These are phyloP conservation scores for Leucocoprinus sp. DNA, from an alignment of 768 basidiomycete species.

Conservation along the genomic window DNA sequence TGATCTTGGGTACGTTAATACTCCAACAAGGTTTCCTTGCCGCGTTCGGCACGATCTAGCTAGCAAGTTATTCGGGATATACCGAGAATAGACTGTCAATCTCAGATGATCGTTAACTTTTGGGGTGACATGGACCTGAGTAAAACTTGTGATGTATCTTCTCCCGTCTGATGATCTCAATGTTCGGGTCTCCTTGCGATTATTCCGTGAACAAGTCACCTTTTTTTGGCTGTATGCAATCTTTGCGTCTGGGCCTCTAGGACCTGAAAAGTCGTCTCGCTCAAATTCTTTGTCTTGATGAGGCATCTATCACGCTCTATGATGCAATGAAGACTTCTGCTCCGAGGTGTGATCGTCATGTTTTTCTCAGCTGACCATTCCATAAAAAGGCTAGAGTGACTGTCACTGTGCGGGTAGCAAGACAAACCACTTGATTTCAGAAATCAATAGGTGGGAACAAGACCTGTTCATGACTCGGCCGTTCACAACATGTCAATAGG, in stretches of 20 bases:
- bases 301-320: no score
- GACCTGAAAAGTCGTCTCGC: no score
- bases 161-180: no score
- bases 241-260: no score
- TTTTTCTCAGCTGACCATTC: not conserved
- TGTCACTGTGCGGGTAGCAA: not conserved
- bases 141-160: no score
- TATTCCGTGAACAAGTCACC: no score
- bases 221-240: no score
- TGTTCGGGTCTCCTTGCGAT: no score
- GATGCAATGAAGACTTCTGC: no score
- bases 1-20: not conserved
- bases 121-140: not conserved
- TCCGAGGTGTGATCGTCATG: no score
- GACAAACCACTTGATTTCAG: not conserved
- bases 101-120: not conserved
- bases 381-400: constrained; percentile 4
- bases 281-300: not conserved
- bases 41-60: constrained; percentile 14
- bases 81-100: constrained; percentile 5
- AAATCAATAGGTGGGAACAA: not conserved
- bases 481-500: no score
- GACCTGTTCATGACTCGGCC: not conserved
- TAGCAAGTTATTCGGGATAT: constrained; percentile 17
- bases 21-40: constrained; percentile 18